Conservation (phyloP, 345 rosid species). For the Garcia nutans region DNA sequence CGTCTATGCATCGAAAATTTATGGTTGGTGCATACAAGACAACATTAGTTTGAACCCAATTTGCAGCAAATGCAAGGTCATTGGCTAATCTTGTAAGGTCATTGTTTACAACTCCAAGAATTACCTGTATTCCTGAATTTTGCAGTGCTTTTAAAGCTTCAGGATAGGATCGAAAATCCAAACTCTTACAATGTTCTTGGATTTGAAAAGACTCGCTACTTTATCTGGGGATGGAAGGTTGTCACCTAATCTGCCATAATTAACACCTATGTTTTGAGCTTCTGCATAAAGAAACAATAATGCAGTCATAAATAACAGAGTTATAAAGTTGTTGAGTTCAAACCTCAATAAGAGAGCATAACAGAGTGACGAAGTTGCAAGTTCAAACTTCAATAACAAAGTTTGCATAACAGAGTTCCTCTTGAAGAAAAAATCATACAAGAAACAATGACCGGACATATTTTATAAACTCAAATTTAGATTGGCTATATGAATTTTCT, state of each 20-base stretch:
- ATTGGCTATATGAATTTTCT: no score
- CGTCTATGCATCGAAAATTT: not conserved
- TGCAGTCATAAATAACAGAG: no score
- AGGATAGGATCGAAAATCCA: conserved; percentile 2
- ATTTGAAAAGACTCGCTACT: not conserved
- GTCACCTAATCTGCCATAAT: not conserved
- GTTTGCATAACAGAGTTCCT: no score
- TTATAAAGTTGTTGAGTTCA: no score
- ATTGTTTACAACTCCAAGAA: not conserved
- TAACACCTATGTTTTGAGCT: conserved; percentile 11
- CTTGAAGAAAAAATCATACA: no score
- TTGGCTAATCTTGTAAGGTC: not conserved
- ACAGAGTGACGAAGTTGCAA: no score
- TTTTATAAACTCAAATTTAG: no score
- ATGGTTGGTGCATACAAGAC: not conserved
- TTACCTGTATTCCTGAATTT: not conserved
- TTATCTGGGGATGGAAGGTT: conserved; percentile 2
- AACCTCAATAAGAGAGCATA: no score
- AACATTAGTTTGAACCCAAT: not conserved
- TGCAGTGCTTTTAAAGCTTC: not conserved
- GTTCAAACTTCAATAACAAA: no score
- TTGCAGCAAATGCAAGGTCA: not conserved
- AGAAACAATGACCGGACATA: no score
- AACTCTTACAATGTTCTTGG: not conserved
- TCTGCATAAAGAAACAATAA: not conserved